Evolutionary conservation across 2,329 filamentous ascomycete species (phyloP).

Genomic region (Cadophora sp.): DNA sequence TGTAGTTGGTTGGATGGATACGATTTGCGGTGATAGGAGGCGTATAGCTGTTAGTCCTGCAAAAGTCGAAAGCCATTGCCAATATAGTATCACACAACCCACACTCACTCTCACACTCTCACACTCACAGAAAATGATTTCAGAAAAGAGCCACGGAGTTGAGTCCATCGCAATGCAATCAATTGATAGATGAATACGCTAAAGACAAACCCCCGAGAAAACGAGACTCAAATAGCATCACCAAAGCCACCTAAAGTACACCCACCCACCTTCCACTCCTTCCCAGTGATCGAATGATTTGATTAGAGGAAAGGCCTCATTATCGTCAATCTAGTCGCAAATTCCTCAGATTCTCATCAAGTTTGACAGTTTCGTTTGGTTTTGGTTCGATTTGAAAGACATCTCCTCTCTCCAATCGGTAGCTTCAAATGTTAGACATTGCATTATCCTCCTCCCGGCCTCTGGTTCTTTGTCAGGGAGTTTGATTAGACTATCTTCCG

Average conservation of each 20-base stretch:
- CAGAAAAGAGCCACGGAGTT: not conserved
- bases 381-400: not conserved
- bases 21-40: no score
- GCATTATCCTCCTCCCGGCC: not conserved
- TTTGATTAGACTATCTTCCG: constrained; percentile 52
- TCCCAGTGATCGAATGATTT: not conserved
- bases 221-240: not conserved
- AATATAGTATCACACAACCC: no score
- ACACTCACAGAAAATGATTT: not conserved
- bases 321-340: constrained; percentile 9
- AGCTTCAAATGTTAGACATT: not conserved
- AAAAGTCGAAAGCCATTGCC: no score
- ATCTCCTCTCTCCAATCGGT: not conserved
- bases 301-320: constrained; percentile 17
- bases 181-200: constrained; percentile 33
- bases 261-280: constrained; percentile 23
- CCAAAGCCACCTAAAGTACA: constrained; percentile 36
- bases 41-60: no score
- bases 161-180: constrained; percentile 26
- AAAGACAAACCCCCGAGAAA: constrained; percentile 23
- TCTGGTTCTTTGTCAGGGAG: not conserved
- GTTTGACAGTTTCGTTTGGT: not conserved
- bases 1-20: no score
- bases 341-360: constrained; percentile 4
- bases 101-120: no score